phyloP scores from a whole-genome alignment of 2,329 filamentous ascomycete genomes.

The Fusarium gaditjirri region DNA sequence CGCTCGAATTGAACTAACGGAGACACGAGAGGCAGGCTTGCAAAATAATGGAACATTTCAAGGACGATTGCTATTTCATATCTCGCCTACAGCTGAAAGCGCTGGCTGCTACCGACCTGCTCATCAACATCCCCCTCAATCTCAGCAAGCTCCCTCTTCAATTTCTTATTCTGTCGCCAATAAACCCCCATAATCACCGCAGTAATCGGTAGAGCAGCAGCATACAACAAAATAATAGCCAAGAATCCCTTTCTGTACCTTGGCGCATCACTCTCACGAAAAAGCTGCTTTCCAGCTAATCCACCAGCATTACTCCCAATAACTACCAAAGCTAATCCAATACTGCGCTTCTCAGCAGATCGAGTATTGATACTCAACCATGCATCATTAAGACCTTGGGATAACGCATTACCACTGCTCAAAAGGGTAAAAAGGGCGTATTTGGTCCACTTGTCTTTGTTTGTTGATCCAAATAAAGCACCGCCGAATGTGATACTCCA shows the following conservation, averaged over 20 bases:
- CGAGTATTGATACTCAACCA: slow-evolving; percentile 41
- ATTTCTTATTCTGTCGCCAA: slow-evolving; percentile 35
- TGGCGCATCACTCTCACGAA: slow-evolving; percentile 33
- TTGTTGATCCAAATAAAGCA: slow-evolving; percentile 16
- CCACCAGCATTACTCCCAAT: slow-evolving; percentile 42
- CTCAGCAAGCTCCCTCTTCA: neutral
- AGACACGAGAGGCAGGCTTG: neutral
- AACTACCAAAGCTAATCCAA: slow-evolving; percentile 39
- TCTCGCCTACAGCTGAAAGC: neutral
- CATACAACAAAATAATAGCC: slow-evolving; percentile 33
- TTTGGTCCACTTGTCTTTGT: slow-evolving; percentile 26
- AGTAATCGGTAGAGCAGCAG: slow-evolving; percentile 26
- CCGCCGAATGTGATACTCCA: slow-evolving; percentile 38
- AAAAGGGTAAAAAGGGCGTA: slow-evolving; percentile 35
- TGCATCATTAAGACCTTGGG: slow-evolving; percentile 41
- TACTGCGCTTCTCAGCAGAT: slow-evolving; percentile 23
- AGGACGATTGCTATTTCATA: too few relatives aligned
- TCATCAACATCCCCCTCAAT: neutral
- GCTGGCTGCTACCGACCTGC: neutral
- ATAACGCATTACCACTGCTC: slow-evolving; percentile 32
- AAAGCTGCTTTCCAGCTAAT: slow-evolving; percentile 40
- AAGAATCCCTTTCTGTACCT: slow-evolving; percentile 33
- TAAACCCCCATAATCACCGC: slow-evolving; percentile 37
- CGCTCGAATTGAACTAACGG: neutral
- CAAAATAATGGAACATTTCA: neutral